phyloP scores from a whole-genome alignment of 129 eudicot species.

The Mikania micrantha region DNA sequence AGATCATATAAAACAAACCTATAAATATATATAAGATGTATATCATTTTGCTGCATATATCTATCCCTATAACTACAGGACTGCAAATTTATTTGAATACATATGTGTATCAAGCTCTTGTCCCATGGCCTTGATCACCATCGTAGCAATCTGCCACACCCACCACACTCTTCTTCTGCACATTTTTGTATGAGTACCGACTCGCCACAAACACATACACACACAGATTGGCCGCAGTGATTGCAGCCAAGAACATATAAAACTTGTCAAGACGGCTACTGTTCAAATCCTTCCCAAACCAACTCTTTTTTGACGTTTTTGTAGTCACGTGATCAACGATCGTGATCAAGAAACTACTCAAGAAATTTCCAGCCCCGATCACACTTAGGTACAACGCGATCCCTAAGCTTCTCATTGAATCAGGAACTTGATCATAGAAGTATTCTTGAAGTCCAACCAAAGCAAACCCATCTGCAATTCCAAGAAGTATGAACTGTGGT shows the following conservation, averaged over 20 bases:
- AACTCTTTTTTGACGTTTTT: slow-evolving; percentile 39
- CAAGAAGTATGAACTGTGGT: slow-evolving; percentile 59
- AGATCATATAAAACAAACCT: neutral
- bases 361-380: slow-evolving; percentile 65
- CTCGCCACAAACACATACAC: slow-evolving; percentile 52
- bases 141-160: slow-evolving; percentile 41
- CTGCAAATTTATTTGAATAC: slow-evolving; percentile 22
- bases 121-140: slow-evolving; percentile 26
- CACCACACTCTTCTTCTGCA: slow-evolving; percentile 30
- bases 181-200: slow-evolving; percentile 70
- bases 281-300: slow-evolving; percentile 83
- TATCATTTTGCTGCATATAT: neutral
- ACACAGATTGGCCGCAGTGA: slow-evolving; percentile 40
- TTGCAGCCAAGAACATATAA: slow-evolving; percentile 53
- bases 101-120: slow-evolving; percentile 21
- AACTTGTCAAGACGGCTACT: slow-evolving; percentile 66
- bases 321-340: slow-evolving; percentile 47
- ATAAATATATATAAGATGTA: neutral
- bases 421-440: slow-evolving; percentile 82
- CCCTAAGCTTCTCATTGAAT: slow-evolving; percentile 80
- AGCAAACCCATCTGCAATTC: slow-evolving; percentile 60
- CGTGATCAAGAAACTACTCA: slow-evolving; percentile 62
- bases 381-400: slow-evolving; percentile 71
- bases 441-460: slow-evolving; percentile 80
- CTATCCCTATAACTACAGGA: slow-evolving; percentile 6